A percentile compares a stretch with the other conserved stretches of the same genome.
These are phyloP conservation scores for Thielaviopsis populi DNA, from an alignment of 2,329 filamentous ascomycete genomes.

Conservation along the genomic window DNA sequence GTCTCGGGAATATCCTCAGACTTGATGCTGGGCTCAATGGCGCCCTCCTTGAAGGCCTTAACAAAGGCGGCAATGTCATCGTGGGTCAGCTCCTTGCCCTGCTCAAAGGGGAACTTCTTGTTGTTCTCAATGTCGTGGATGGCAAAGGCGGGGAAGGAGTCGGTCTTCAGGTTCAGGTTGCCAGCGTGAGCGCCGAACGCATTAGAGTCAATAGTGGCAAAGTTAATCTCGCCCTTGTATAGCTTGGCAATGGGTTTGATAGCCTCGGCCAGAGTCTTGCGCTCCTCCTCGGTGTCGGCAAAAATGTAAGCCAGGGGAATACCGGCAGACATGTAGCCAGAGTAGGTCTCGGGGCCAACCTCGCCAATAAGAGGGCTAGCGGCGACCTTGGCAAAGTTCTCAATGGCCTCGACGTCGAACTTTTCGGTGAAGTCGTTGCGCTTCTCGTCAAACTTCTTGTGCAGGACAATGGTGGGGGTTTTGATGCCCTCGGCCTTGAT, in stretches of 20 bases:
- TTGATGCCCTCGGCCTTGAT: conserved; percentile 84
- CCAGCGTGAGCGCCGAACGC: conserved; percentile 84
- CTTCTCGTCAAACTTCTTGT: conserved; percentile 97
- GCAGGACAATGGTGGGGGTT: conserved; percentile 75
- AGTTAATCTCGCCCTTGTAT: conserved; percentile 90
- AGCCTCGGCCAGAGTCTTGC: conserved; percentile 56
- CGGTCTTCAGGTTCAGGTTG: conserved; percentile 92
- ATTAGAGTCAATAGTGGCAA: conserved; percentile 93
- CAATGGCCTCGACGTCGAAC: conserved; percentile 68
- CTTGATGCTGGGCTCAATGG: conserved; percentile 93
- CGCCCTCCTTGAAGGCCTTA: conserved; percentile 69
- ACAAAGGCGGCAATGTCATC: conserved; percentile 66
- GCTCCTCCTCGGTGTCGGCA: conserved; percentile 81
- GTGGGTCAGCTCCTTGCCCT: conserved; percentile 61
- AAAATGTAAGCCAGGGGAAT: conserved; percentile 97
- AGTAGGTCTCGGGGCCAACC: conserved; percentile 93
- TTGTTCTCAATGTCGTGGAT: conserved; percentile 95
- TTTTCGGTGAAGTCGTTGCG: conserved; percentile 71
- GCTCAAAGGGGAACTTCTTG: conserved; percentile 90
- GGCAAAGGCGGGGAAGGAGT: conserved; percentile 93
- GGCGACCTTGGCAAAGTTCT: conserved; percentile 67
- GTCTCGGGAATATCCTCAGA: conserved; percentile 91
- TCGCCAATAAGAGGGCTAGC: conserved; percentile 87
- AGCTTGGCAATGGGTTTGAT: conserved; percentile 81
- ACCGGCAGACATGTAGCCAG: conserved; percentile 81